Percentiles rank a stretch among this genome's conserved stretches.
These are phyloP conservation scores for Colletotrichum sp. DNA, from an alignment of 2,329 filamentous ascomycete species.

Conservation along the genomic window DNA sequence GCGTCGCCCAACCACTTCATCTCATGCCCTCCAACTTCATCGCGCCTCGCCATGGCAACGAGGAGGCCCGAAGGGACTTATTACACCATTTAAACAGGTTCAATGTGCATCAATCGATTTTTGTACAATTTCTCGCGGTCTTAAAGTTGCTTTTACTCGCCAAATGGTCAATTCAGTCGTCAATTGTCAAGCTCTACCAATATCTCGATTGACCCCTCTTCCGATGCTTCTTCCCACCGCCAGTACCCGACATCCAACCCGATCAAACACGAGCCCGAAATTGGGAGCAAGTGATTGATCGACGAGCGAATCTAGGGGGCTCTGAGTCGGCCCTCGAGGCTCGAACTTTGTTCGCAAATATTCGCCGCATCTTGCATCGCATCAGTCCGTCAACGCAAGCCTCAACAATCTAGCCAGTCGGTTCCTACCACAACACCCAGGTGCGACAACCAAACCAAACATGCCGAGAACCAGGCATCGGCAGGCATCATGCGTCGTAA, in stretches of 20 bases:
- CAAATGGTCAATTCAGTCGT: background rate
- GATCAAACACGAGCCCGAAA: constrained; percentile 6
- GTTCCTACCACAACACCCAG: background rate
- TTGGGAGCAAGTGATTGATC: constrained; percentile 5
- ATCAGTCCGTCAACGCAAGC: constrained; percentile 2
- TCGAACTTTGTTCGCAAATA: constrained; percentile 13
- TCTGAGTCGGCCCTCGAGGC: background rate
- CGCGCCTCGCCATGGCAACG: constrained; percentile 28
- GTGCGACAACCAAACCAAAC: background rate
- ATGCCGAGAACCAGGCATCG: background rate
- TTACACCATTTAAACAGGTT: constrained; percentile 16
- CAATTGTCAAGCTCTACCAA: background rate
- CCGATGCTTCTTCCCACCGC: background rate
- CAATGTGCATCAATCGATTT: constrained; percentile 20
- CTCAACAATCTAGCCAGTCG: background rate
- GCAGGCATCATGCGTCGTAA: constrained; percentile 1
- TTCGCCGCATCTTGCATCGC: constrained; percentile 7
- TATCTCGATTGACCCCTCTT: constrained; percentile 13
- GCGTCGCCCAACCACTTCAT: constrained; percentile 43
- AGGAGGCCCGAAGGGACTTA: constrained; percentile 23
- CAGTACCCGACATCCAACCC: background rate
- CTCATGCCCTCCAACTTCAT: constrained; percentile 24
- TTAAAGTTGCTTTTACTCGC: constrained; percentile 12
- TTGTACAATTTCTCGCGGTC: constrained; percentile 17
- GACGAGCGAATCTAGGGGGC: constrained; percentile 8